A percentile compares a stretch with the other conserved stretches of the same genome.
phyloP scores from a whole-genome alignment of 768 basidiomycete genomes.

The Mycena latifolia region DNA sequence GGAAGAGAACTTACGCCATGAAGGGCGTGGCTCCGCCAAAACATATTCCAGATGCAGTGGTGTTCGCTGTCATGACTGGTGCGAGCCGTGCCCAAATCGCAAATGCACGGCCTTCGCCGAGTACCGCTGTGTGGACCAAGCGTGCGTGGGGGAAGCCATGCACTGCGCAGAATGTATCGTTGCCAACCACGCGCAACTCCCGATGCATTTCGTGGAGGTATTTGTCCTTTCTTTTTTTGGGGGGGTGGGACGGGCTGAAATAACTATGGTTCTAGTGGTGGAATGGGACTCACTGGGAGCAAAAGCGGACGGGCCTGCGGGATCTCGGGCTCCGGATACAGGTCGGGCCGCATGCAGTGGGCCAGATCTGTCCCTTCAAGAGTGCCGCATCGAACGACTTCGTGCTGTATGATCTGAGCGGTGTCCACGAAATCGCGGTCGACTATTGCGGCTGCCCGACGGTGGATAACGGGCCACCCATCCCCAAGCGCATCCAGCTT shows the following conservation, averaged over 20 bases:
- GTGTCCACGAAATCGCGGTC: constrained; percentile 28
- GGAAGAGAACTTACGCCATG: neutral
- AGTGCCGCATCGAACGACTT: neutral
- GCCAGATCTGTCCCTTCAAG: neutral
- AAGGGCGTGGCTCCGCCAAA: constrained; percentile 11
- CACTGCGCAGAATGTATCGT: neutral
- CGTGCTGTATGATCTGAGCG: constrained; percentile 19
- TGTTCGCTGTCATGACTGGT: neutral
- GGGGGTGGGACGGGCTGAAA: no score
- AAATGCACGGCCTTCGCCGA: neutral
- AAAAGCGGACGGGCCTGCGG: constrained; percentile 1
- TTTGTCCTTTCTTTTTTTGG: neutral
- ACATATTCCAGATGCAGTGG: neutral
- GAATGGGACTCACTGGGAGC: constrained; percentile 2
- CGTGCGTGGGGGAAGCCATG: neutral
- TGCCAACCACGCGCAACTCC: neutral
- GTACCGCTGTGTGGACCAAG: constrained; percentile 11
- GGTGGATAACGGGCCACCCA: neutral
- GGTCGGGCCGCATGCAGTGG: constrained; percentile 1
- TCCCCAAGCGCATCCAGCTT: constrained; percentile 17
- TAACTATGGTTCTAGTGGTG: neutral
- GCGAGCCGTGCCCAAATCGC: neutral
- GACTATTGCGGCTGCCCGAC: constrained; percentile 29
- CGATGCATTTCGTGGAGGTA: constrained; percentile 14
- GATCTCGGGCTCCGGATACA: constrained; percentile 15